phyloP scores from a whole-genome alignment of 257 asterid genomes.

The Catharanthus roseus region DNA sequence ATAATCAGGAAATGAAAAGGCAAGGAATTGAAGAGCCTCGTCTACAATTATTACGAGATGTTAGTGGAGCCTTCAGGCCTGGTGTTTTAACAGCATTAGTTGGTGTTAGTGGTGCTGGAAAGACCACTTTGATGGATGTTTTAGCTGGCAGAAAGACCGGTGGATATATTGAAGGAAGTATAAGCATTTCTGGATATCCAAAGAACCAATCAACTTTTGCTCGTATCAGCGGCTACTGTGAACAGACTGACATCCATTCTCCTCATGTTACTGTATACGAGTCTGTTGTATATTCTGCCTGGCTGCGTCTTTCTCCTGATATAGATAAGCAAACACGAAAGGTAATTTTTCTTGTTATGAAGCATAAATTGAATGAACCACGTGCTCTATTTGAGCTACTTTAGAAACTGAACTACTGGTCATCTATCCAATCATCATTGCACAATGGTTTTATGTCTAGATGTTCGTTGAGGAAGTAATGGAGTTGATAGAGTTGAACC shows the following conservation, averaged over 20 bases:
- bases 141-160: slow-evolving; percentile 82
- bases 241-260: slow-evolving; percentile 76
- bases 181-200: slow-evolving; percentile 68
- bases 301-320: slow-evolving; percentile 73
- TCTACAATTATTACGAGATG: slow-evolving; percentile 60
- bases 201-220: slow-evolving; percentile 74
- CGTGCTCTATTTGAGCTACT: not conserved
- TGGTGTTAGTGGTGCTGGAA: slow-evolving; percentile 89
- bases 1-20: slow-evolving; percentile 54
- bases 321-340: slow-evolving; percentile 43
- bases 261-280: slow-evolving; percentile 74
- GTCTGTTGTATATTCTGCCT: slow-evolving; percentile 65
- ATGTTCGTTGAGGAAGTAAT: slow-evolving; percentile 79
- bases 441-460: slow-evolving; percentile 22
- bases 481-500: slow-evolving; percentile 72
- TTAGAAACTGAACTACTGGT: not conserved
- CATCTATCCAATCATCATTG: not conserved
- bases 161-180: slow-evolving; percentile 58
- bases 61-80: slow-evolving; percentile 75
- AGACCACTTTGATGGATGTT: slow-evolving; percentile 76
- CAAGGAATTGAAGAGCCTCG: slow-evolving; percentile 55
- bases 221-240: slow-evolving; percentile 76
- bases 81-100: slow-evolving; percentile 73
- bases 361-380: not conserved
- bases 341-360: slow-evolving; percentile 22